Percentiles rank a stretch among this genome's conserved stretches.
Conservation (phyloP, 768 basidiomycete species). For the Kwoniella botswanensis region DNA sequence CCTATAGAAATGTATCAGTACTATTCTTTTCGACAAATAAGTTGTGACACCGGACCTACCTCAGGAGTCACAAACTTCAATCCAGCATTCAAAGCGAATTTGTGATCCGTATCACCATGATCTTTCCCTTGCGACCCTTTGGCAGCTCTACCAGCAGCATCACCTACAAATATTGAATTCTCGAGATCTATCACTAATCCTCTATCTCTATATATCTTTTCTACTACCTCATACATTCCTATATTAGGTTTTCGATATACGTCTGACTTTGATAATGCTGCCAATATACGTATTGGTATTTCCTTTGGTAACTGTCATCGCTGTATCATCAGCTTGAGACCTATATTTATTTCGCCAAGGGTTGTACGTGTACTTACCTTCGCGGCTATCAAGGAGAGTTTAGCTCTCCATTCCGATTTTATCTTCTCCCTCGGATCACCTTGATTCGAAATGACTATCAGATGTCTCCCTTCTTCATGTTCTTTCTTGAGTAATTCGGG, state of each 20-base stretch:
- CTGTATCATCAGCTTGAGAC: neutral
- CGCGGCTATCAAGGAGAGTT: conserved; percentile 71
- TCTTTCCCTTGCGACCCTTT: conserved; percentile 60
- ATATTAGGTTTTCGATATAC: conserved; percentile 82
- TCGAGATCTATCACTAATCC: conserved; percentile 70
- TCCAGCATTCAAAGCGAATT: conserved; percentile 79
- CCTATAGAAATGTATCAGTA: conserved; percentile 61
- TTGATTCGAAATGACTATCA: conserved; percentile 82
- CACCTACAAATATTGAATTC: conserved; percentile 80
- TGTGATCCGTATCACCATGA: conserved; percentile 80
- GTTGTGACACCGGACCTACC: conserved; percentile 59
- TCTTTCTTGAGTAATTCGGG: conserved; percentile 69
- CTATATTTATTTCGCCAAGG: conserved; percentile 54
- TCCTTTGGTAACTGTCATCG: conserved; percentile 65
- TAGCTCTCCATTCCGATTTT: conserved; percentile 72
- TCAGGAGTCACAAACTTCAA: conserved; percentile 83
- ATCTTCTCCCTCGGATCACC: conserved; percentile 57
- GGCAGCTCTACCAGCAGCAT: conserved; percentile 77
- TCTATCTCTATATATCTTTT: conserved; percentile 66
- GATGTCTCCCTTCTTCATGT: conserved; percentile 66
- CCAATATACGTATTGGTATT: conserved; percentile 77
- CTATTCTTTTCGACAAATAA: conserved; percentile 6
- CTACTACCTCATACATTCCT: conserved; percentile 81
- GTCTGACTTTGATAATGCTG: conserved; percentile 69
- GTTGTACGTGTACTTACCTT: conserved; percentile 44